Percentiles rank a stretch among this genome's conserved stretches.
These are phyloP conservation scores for Boletus sp. DNA, from an alignment of 768 basidiomycete species.

Conservation along the genomic window DNA sequence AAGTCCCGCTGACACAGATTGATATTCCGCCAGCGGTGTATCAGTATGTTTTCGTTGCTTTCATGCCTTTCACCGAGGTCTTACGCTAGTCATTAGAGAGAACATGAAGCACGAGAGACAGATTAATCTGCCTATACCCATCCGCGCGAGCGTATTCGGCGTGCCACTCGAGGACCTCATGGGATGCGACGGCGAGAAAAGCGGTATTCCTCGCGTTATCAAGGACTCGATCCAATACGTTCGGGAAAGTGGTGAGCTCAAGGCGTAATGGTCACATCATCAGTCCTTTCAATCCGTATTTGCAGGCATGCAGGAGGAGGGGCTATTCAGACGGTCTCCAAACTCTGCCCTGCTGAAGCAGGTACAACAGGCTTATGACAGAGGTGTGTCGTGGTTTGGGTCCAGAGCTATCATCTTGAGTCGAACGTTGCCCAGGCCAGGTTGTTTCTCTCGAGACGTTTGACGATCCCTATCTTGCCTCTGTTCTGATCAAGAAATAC, in stretches of 20 bases:
- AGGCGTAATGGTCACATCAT: not conserved
- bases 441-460: slow-evolving; percentile 78
- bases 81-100: slow-evolving; percentile 49
- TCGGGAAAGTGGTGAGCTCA: slow-evolving; percentile 48
- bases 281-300: not conserved
- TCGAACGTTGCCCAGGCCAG: slow-evolving; percentile 47
- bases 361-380: slow-evolving; percentile 81
- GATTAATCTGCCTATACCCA: slow-evolving; percentile 63
- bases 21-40: slow-evolving; percentile 83
- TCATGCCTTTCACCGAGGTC: not conserved
- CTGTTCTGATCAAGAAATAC: slow-evolving; percentile 85
- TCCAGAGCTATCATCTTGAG: not conserved
- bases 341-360: slow-evolving; percentile 66
- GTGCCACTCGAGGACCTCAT: slow-evolving; percentile 80
- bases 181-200: slow-evolving; percentile 82
- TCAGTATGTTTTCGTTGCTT: slow-evolving; percentile 49
- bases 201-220: slow-evolving; percentile 77
- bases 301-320: slow-evolving; percentile 64
- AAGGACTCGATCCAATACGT: slow-evolving; percentile 73
- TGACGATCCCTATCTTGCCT: slow-evolving; percentile 75
- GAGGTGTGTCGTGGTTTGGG: slow-evolving; percentile 44
- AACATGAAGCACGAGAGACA: slow-evolving; percentile 72
- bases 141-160: slow-evolving; percentile 68
- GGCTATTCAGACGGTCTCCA: slow-evolving; percentile 82
- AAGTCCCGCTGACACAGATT: slow-evolving; percentile 84